phyloP scores from a whole-genome alignment of 2,329 filamentous ascomycete species.

The Fusarium temperatum region DNA sequence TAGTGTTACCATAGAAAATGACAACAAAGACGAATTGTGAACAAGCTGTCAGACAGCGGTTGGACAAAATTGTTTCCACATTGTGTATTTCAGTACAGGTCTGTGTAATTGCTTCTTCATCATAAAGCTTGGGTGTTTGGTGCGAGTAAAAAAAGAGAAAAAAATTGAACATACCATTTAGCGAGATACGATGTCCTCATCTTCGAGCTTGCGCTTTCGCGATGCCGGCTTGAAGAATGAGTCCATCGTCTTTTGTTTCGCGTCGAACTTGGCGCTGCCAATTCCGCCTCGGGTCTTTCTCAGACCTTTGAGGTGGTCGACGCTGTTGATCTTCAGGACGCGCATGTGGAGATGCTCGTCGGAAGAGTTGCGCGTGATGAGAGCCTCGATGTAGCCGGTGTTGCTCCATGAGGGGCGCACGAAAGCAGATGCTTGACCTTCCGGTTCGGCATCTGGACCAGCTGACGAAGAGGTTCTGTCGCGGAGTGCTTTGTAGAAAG shows the following conservation, averaged over 20 bases:
- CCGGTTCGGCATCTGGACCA: slow-evolving; percentile 20
- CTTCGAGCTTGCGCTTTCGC: slow-evolving; percentile 42
- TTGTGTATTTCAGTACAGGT: slow-evolving; percentile 78
- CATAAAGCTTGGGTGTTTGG: slow-evolving; percentile 55
- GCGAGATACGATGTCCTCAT: slow-evolving; percentile 29
- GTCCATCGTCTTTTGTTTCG: slow-evolving; percentile 78
- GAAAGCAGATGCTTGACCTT: slow-evolving; percentile 12
- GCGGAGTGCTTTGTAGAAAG: slow-evolving; percentile 72
- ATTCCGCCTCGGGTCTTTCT: slow-evolving; percentile 86
- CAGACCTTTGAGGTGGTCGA: slow-evolving; percentile 75
- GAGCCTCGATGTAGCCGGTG: slow-evolving; percentile 57
- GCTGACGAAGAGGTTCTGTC: slow-evolving; percentile 55
- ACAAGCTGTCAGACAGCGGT: slow-evolving; percentile 78
- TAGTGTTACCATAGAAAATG: slow-evolving; percentile 33
- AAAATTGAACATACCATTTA: slow-evolving; percentile 51
- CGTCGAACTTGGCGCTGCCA: slow-evolving; percentile 79
- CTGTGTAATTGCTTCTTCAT: slow-evolving; percentile 80
- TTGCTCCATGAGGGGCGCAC: slow-evolving; percentile 59
- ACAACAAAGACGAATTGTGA: slow-evolving; percentile 27
- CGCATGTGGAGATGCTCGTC: slow-evolving; percentile 44
- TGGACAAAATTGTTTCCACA: slow-evolving; percentile 80
- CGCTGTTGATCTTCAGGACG: slow-evolving; percentile 72
- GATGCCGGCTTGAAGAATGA: slow-evolving; percentile 72
- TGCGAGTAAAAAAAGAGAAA: not conserved
- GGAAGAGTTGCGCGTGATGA: slow-evolving; percentile 23